Percentiles rank a stretch among this genome's conserved stretches.
Evolutionary conservation across 495 filamentous ascomycete genomes (phyloP).

Genomic region (Cercophora sp.): DNA sequence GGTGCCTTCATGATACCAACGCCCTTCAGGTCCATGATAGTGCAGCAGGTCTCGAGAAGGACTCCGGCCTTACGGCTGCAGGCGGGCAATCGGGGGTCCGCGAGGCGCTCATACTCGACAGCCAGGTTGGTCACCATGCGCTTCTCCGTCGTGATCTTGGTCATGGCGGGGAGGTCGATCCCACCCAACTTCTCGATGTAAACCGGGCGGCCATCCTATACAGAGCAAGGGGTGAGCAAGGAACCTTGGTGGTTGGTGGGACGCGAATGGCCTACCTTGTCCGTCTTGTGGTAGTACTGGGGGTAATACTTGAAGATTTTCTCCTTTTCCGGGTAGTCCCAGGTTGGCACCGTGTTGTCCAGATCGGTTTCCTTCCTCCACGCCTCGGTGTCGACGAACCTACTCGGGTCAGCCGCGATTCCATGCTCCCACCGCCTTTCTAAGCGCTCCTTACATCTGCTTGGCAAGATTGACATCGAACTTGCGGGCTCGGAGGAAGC

Average conservation of each 20-base stretch:
- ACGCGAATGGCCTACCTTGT: conserved; percentile 61
- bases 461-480: conserved; percentile 83
- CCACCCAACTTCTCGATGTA: conserved; percentile 97
- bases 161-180: conserved; percentile 84
- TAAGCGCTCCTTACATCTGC: conserved; percentile 63
- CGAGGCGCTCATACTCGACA: conserved; percentile 91
- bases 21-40: conserved; percentile 93
- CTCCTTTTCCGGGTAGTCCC: conserved; percentile 85
- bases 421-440: background rate
- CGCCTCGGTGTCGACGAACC: conserved; percentile 87
- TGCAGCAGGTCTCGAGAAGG: conserved; percentile 95
- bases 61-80: conserved; percentile 89
- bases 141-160: conserved; percentile 81
- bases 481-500: conserved; percentile 91
- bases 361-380: conserved; percentile 80
- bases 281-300: conserved; percentile 99
- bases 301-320: conserved; percentile 90
- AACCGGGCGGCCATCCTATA: conserved; percentile 87
- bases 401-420: conserved; percentile 30
- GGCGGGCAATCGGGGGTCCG: conserved; percentile 88
- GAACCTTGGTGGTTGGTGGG: background rate
- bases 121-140: conserved; percentile 96
- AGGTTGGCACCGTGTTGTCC: conserved; percentile 75
- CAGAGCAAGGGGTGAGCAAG: conserved; percentile 4
- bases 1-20: conserved; percentile 76